A percentile compares a stretch with the other conserved stretches of the same genome.
phyloP scores from a whole-genome alignment of 208 protist species.

The Trypanosoma caninum region DNA sequence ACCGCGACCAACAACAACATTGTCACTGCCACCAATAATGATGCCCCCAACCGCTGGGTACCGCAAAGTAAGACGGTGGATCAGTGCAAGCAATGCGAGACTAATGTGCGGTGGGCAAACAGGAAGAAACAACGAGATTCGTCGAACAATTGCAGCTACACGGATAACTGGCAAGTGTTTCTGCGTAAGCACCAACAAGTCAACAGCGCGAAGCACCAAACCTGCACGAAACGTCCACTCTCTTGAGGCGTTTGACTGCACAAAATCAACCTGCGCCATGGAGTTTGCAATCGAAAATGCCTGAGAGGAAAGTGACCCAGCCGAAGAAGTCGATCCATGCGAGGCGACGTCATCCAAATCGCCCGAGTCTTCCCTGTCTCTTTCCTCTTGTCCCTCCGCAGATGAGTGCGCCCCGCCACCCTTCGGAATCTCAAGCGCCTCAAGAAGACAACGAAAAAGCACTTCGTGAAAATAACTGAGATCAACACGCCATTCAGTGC shows the following conservation, averaged over 20 bases:
- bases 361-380: conserved; percentile 24
- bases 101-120: conserved; percentile 79
- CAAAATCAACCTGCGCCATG: conserved; percentile 79
- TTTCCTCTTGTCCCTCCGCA: conserved; percentile 28
- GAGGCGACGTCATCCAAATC: conserved; percentile 75
- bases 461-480: conserved; percentile 92
- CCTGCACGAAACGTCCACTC: conserved; percentile 89
- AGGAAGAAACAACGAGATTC: conserved; percentile 60
- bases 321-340: conserved; percentile 77
- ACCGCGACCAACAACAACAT: conserved; percentile 80
- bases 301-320: conserved; percentile 85
- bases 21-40: conserved; percentile 87
- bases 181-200: conserved; percentile 87
- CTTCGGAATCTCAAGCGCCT: conserved; percentile 72
- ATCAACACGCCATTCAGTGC: conserved; percentile 86
- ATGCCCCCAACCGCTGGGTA: conserved; percentile 79
- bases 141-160: conserved; percentile 85
- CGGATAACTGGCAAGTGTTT: conserved; percentile 83
- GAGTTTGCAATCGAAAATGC: conserved; percentile 91
- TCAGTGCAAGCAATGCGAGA: conserved; percentile 77
- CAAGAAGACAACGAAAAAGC: conserved; percentile 77
- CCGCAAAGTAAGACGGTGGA: conserved; percentile 75
- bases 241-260: conserved; percentile 75
- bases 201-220: conserved; percentile 84
- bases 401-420: too few species aligned